phyloP scores from a whole-genome alignment of 495 filamentous ascomycete species.

The Penicillium manginii region DNA sequence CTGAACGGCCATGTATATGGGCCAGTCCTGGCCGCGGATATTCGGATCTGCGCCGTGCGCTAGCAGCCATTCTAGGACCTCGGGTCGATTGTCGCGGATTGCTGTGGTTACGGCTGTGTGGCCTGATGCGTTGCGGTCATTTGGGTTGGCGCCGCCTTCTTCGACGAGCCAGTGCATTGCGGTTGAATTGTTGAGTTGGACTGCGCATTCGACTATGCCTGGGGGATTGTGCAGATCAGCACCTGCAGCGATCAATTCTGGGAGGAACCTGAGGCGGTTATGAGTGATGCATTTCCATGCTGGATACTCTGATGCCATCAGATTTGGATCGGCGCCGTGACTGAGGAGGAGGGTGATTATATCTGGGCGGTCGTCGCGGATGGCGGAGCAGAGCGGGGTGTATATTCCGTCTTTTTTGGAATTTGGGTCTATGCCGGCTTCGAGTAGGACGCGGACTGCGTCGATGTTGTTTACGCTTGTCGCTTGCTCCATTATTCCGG shows the following conservation, averaged over 20 bases:
- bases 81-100: slow-evolving; percentile 48
- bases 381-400: slow-evolving; percentile 59
- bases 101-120: slow-evolving; percentile 58
- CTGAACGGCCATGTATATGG: slow-evolving; percentile 56
- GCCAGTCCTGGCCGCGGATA: slow-evolving; percentile 57
- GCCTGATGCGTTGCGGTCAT: slow-evolving; percentile 49
- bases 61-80: slow-evolving; percentile 53
- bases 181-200: slow-evolving; percentile 52
- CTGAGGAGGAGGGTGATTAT: slow-evolving; percentile 54
- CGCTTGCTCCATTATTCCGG: slow-evolving; percentile 58
- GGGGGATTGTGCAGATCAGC: slow-evolving; percentile 54
- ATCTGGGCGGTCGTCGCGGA: slow-evolving; percentile 55
- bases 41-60: slow-evolving; percentile 55
- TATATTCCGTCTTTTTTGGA: slow-evolving; percentile 59
- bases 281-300: slow-evolving; percentile 61
- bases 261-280: slow-evolving; percentile 51
- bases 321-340: slow-evolving; percentile 56
- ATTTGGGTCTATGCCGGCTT: slow-evolving; percentile 54
- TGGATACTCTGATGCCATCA: slow-evolving; percentile 56
- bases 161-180: slow-evolving; percentile 52
- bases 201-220: slow-evolving; percentile 59
- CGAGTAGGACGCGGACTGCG: slow-evolving; percentile 49
- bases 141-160: slow-evolving; percentile 47
- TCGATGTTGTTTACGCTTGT: slow-evolving; percentile 49
- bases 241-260: slow-evolving; percentile 51